Evolutionary conservation across 1,284 basidiomycete species (phyloP).

Genomic region (Fistulinella cinereoalba): DNA sequence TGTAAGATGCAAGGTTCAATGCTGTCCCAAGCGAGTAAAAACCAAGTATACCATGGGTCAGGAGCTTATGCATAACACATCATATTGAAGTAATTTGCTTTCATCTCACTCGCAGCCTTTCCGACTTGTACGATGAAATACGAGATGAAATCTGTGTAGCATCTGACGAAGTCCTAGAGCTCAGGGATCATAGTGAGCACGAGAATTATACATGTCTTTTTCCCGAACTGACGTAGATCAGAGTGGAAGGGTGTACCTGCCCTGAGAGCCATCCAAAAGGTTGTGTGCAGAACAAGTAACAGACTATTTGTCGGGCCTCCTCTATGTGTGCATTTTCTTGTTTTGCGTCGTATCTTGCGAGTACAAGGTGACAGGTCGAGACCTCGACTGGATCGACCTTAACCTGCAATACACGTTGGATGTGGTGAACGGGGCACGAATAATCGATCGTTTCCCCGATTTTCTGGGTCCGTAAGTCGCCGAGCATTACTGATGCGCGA

Average conservation of each 20-base stretch:
- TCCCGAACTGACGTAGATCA: conserved; percentile 4
- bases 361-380: conserved; percentile 36
- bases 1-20: neutral
- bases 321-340: conserved; percentile 27
- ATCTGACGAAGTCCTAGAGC: conserved; percentile 26
- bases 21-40: conserved; percentile 15
- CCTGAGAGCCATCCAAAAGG: conserved; percentile 15
- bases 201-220: neutral
- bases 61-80: conserved; percentile 25
- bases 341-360: neutral
- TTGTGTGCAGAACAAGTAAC: conserved; percentile 35
- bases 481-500: neutral
- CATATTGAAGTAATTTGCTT: conserved; percentile 23
- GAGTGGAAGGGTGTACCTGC: conserved; percentile 28
- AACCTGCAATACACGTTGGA: conserved; percentile 34
- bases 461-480: conserved; percentile 38
- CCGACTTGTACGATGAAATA: conserved; percentile 24
- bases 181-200: conserved; percentile 14
- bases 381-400: conserved; percentile 37
- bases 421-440: conserved; percentile 26
- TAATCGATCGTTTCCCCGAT: conserved; percentile 36
- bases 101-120: conserved; percentile 34
- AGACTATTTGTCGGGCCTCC: conserved; percentile 40
- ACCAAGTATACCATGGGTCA: conserved; percentile 28
- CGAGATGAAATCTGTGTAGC: conserved; percentile 33